Base-by-base conservation (phyloP, 2,329 filamentous ascomycete species). In the Trichoderma cornu-damae region DNA sequence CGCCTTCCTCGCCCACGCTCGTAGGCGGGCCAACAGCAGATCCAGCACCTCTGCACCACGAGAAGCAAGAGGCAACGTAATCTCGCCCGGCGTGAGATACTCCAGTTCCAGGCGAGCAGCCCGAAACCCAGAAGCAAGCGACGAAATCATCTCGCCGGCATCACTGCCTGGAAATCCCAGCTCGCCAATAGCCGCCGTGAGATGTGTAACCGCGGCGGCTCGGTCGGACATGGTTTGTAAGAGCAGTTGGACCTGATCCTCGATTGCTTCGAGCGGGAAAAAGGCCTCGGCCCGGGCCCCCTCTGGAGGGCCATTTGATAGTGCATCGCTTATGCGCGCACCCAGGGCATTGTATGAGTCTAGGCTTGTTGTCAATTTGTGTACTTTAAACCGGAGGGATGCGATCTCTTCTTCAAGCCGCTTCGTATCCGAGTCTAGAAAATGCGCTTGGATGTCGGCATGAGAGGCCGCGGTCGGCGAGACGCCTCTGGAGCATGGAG, bases 51-150 rank as follows among this genome's bases (percentile, higher is more conserved):
- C 75, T 1, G 78, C 78, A 2, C 82, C 82, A 49, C 77, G 77
- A 0, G 77, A 76, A 0, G 75, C 76, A 0, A 83, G 70, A 0
- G 81, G 79, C 0, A 83, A 73, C 0, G 75, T 64, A n/a, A 79
- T 71, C 65, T 86, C 83, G 5, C 82, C 83, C 0, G 83, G 83
- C 0, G 77, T 80, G 18, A 85, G 74, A 63, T 85, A 85, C 66
- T 86, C 83, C 2, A 86, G 76, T 62, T 86, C 82, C 0, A 85
- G 70, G 1, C 83, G 77, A 1, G 82, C 83, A 2, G 77, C 68
- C 18, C 82, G 79, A 69, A 86, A 80, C 2, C 77, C 74, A 2
- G 72, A 61, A 0, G 74, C 67, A 11, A 86, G 73, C 0, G 77
- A 73, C 1, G 71, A 60, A 6, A 85, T 65, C 57, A 80, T 75